These are phyloP conservation scores for Herpetomonas muscarum DNA, from an alignment of 208 protist species.

Conservation along the genomic window DNA sequence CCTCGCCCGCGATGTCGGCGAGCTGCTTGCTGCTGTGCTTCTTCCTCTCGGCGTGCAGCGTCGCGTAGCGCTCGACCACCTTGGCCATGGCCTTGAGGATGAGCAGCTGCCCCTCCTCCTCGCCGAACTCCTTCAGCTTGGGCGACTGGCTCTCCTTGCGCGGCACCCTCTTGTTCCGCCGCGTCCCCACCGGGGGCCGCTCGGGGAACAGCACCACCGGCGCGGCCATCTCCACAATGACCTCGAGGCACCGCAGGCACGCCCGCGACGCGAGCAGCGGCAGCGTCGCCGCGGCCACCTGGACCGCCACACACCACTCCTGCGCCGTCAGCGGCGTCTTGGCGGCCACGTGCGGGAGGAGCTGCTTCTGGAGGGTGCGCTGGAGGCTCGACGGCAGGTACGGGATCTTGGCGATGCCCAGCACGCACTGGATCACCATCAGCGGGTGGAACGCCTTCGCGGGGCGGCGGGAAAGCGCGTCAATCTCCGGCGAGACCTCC, in stretches of 20 bases:
- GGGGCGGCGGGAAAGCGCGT: slow-evolving; percentile 39
- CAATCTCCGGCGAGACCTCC: slow-evolving; percentile 41
- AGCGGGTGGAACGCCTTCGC: slow-evolving; percentile 51
- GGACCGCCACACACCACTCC: slow-evolving; percentile 57
- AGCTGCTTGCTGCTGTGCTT: slow-evolving; percentile 33
- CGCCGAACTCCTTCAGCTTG: slow-evolving; percentile 34
- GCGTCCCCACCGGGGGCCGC: neutral
- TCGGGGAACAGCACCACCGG: slow-evolving; percentile 39
- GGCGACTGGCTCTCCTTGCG: slow-evolving; percentile 31
- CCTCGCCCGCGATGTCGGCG: slow-evolving; percentile 1
- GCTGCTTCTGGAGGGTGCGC: slow-evolving; percentile 51
- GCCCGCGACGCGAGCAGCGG: slow-evolving; percentile 25
- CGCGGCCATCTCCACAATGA: slow-evolving; percentile 47
- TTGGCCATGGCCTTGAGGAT: slow-evolving; percentile 42
- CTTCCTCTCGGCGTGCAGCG: slow-evolving; percentile 22
- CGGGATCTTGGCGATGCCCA: slow-evolving; percentile 49
- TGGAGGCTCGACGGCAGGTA: slow-evolving; percentile 43
- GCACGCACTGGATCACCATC: slow-evolving; percentile 64
- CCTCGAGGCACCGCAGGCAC: slow-evolving; percentile 53
- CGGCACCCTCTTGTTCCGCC: slow-evolving; percentile 5
- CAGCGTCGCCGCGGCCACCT: slow-evolving; percentile 18
- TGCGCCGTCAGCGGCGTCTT: slow-evolving; percentile 36
- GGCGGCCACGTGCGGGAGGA: slow-evolving; percentile 42
- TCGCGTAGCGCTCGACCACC: slow-evolving; percentile 48
- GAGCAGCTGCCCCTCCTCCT: slow-evolving; percentile 33